Conservation (phyloP, 257 asterid genomes). For the Solanum lignicaule region DNA sequence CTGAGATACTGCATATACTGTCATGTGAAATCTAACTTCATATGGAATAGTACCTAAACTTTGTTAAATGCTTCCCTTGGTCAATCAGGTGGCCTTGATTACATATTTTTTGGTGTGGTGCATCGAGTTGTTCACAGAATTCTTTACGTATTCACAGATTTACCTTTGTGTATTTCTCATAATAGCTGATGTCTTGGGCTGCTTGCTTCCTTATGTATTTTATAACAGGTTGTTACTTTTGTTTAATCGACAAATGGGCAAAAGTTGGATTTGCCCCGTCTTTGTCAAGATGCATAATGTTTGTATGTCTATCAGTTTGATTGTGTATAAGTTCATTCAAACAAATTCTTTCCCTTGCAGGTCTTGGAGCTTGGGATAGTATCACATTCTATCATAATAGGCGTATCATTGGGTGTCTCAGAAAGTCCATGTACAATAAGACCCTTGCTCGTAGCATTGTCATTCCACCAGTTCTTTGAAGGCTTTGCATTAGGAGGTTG, state of each 20-base stretch:
- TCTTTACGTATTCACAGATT: neutral
- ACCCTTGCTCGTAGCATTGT: conserved; percentile 73
- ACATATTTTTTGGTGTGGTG: neutral
- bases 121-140: neutral
- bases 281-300: neutral
- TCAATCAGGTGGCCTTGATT: neutral
- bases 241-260: neutral
- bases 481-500: conserved; percentile 96
- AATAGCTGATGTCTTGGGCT: neutral
- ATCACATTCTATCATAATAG: conserved; percentile 87
- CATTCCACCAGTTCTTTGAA: conserved; percentile 91
- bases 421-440: conserved; percentile 85
- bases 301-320: neutral
- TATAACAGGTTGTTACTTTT: neutral
- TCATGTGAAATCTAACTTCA: neutral
- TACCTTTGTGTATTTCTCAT: neutral
- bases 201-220: neutral
- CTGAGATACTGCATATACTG: neutral
- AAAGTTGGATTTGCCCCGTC: neutral
- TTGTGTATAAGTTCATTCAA: neutral
- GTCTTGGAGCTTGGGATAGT: conserved; percentile 89
- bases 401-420: conserved; percentile 83
- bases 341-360: conserved; percentile 18
- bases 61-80: neutral
- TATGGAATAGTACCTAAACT: neutral